Conservation (phyloP, 1,139 yeast species). For the Meyerozyma elateridarum region DNA sequence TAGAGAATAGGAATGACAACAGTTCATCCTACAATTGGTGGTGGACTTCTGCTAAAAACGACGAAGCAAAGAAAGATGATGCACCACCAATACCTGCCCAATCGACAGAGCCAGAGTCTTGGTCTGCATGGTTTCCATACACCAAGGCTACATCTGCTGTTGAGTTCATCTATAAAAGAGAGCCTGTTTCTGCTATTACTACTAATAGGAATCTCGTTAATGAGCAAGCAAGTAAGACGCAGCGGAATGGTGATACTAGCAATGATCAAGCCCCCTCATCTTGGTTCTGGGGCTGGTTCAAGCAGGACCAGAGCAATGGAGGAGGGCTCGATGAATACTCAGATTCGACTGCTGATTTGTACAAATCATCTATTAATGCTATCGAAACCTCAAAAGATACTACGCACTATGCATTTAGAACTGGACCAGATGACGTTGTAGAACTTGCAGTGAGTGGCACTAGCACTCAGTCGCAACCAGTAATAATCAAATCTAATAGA, state of each 20-base stretch:
- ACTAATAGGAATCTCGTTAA: too few species aligned
- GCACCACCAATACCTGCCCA: too few species aligned
- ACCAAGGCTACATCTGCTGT: not conserved
- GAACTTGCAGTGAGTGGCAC: conserved; percentile 42
- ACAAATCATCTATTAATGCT: conserved; percentile 30
- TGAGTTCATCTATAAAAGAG: not conserved
- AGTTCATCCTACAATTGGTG: too few species aligned
- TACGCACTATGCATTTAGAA: conserved; percentile 33
- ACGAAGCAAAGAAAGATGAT: too few species aligned
- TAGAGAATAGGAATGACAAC: too few species aligned
- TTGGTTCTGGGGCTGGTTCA: too few species aligned
- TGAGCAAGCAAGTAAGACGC: too few species aligned
- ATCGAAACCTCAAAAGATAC: conserved; percentile 32
- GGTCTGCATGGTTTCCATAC: conserved; percentile 4
- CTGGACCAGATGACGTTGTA: conserved; percentile 18
- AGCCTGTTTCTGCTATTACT: too few species aligned
- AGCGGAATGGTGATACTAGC: too few species aligned
- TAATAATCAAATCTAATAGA: conserved; percentile 28
- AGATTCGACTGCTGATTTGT: conserved; percentile 22
- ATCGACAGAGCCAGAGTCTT: not conserved
- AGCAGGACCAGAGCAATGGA: conserved; percentile 8
- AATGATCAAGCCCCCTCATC: too few species aligned
- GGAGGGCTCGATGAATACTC: conserved; percentile 9
- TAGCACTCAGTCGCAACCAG: conserved; percentile 36
- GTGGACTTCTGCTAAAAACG: too few species aligned